Conservation (phyloP, 2,329 filamentous ascomycete genomes). For the Lasiodiplodia citricola region DNA sequence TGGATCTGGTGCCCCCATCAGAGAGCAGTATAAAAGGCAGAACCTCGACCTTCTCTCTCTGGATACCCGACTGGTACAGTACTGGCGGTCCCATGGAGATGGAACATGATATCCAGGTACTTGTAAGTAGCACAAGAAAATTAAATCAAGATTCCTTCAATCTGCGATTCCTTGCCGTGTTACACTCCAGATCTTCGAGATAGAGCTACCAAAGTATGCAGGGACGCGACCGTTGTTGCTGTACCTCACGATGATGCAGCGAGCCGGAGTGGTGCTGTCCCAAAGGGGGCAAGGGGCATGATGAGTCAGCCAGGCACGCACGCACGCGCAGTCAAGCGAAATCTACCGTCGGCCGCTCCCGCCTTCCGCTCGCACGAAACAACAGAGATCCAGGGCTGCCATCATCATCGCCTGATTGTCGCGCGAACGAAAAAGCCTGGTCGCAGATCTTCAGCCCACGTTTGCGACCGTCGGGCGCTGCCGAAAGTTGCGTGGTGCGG, state of each 20-base stretch:
- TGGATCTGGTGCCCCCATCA: not conserved
- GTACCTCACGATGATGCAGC: not conserved
- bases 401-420: constrained; percentile 6
- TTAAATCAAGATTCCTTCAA: not conserved
- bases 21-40: not conserved
- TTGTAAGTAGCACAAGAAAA: not conserved
- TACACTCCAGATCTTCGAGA: not conserved
- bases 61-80: not conserved
- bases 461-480: constrained; percentile 6
- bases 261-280: not conserved
- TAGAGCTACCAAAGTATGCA: not conserved
- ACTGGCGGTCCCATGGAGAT: not conserved
- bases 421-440: not conserved
- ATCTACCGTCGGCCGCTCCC: constrained; percentile 5
- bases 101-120: not conserved
- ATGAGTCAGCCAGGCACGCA: not conserved
- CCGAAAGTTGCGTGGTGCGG: not conserved
- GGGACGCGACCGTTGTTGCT: constrained; percentile 3
- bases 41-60: not conserved
- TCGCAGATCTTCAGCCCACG: not conserved
- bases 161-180: not conserved
- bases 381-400: not conserved
- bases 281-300: not conserved
- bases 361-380: constrained; percentile 7
- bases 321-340: not conserved